Percentiles rank a stretch among this genome's conserved stretches.
Conservation (phyloP, 805 yeast genomes). For the Candida montana region DNA sequence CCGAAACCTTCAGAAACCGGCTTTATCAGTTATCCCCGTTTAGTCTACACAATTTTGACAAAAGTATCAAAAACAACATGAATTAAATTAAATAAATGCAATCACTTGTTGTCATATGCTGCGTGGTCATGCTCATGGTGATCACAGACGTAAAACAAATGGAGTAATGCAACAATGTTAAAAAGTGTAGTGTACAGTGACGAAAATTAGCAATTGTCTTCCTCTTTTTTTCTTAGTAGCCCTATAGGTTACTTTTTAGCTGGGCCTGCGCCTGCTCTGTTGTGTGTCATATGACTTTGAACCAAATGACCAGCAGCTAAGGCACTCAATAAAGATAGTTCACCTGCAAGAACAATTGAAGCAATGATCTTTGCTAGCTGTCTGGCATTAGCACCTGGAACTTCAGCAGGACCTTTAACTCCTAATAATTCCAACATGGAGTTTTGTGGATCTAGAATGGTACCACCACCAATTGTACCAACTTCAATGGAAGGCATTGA, state of each 20-base stretch:
- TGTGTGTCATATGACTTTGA: constrained; percentile 94
- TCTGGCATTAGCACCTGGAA: constrained; percentile 92
- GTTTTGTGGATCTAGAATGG: constrained; percentile 93
- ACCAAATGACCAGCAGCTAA: constrained; percentile 98
- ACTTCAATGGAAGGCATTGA: constrained; percentile 99
- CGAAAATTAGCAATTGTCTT: not conserved
- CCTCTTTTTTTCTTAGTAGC: not conserved
- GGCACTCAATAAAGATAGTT: constrained; percentile 89
- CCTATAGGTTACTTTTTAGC: constrained; percentile 14
- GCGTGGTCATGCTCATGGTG: not conserved
- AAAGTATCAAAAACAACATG: not conserved
- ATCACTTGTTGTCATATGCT: not conserved
- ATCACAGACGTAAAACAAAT: not conserved
- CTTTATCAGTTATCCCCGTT: too few relatives aligned
- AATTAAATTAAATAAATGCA: not conserved
- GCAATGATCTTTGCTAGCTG: constrained; percentile 92
- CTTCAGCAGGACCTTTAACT: constrained; percentile 89
- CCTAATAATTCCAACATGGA: constrained; percentile 94
- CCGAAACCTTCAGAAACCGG: not conserved
- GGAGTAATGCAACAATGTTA: not conserved
- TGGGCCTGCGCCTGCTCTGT: constrained; percentile 43
- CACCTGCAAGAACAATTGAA: constrained; percentile 93
- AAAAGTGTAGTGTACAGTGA: not conserved
- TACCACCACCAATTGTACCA: constrained; percentile 99
- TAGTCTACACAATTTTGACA: too few relatives aligned